Base-by-base conservation (phyloP, 352 stramenopile genomes). In the Globisporangium okanoganense region DNA sequence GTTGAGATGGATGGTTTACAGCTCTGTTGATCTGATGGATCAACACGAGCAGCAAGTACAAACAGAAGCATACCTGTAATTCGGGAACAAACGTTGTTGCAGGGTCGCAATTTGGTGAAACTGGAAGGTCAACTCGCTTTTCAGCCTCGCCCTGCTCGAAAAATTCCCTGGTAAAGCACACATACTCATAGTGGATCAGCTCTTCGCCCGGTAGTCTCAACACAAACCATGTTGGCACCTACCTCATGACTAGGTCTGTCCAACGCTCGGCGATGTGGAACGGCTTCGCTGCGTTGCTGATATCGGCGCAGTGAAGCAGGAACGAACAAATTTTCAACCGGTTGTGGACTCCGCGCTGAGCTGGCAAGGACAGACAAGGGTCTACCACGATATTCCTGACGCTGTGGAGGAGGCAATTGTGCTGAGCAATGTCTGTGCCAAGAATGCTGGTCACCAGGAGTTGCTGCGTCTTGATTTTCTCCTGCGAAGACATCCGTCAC, bases 271-370 rank as follows among this genome's bases (percentile, higher is more conserved):
- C 64, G 18, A 63, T 64, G 20, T 63, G 18, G 18, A 70, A 69
- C 5, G 67, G 67, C 40, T 74, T 74, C 12, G 64, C 43, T 14
- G 59, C 59, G 44, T 71, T 74, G 43, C 64, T 74, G 25, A 74
- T 62, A 29, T 74, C 64, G n/a, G 67, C 67, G 14, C 67, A 71
- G n/a, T 74, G 67, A 18, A 74, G 57, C 20, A 74, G 35, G 48
- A 74, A 74, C 16, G 64, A 66, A n/a, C 56, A 57, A 25, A 73
- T 47, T 8, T 35, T 38, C 25, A 61, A 13, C 24, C 56, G 51
- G 10, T 35, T 52, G 43, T 69, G 47, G n/a, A 63, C 16, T 36
- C 55, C 29, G 14, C 33, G 35, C n/a, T 59, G 47, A 29, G n/a
- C 27, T 16, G 41, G 40, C 22, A 41, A 18, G 12, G 40, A 10